A percentile compares a stretch with the other conserved stretches of the same genome.
Evolutionary conservation across 1,284 basidiomycete species (phyloP).

Genomic region (Apiotrichum sp.): DNA sequence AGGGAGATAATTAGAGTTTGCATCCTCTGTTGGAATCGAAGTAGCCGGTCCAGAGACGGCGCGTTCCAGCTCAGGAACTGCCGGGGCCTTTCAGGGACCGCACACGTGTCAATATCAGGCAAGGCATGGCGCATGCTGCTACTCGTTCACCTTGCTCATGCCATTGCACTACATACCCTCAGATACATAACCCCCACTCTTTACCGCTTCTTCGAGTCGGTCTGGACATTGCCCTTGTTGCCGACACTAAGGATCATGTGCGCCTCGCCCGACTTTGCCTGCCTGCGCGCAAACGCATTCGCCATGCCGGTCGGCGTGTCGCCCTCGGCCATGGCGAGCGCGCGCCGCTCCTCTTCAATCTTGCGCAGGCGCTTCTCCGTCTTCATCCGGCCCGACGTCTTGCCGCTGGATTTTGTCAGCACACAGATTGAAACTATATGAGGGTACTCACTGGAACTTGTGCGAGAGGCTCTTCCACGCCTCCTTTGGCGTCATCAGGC

Average conservation of each 20-base stretch:
- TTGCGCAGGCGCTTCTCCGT: constrained; percentile 88
- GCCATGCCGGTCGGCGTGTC: constrained; percentile 92
- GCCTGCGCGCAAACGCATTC: constrained; percentile 78
- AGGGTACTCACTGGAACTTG: constrained; percentile 63
- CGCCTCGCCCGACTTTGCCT: constrained; percentile 85
- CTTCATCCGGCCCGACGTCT: constrained; percentile 88
- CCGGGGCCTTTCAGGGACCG: too few relatives aligned
- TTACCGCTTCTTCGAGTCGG: constrained; percentile 3
- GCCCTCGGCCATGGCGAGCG: constrained; percentile 79
- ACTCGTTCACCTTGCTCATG: too few relatives aligned
- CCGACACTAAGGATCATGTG: constrained; percentile 90
- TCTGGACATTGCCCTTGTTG: constrained; percentile 69
- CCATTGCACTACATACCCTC: too few relatives aligned
- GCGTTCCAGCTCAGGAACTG: too few relatives aligned
- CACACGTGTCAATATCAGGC: too few relatives aligned
- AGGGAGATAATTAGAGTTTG: too few relatives aligned
- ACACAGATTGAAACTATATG: not conserved
- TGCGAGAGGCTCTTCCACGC: constrained; percentile 94
- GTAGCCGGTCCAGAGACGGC: too few relatives aligned
- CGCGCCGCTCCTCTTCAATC: constrained; percentile 88
- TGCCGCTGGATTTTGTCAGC: constrained; percentile 51
- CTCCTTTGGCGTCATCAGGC: constrained; percentile 77
- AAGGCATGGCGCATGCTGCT: too few relatives aligned
- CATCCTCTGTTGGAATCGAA: too few relatives aligned
- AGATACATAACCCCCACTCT: not conserved